phyloP scores from a whole-genome alignment of 2,329 filamentous ascomycete species.

The Cadophora malorum region DNA sequence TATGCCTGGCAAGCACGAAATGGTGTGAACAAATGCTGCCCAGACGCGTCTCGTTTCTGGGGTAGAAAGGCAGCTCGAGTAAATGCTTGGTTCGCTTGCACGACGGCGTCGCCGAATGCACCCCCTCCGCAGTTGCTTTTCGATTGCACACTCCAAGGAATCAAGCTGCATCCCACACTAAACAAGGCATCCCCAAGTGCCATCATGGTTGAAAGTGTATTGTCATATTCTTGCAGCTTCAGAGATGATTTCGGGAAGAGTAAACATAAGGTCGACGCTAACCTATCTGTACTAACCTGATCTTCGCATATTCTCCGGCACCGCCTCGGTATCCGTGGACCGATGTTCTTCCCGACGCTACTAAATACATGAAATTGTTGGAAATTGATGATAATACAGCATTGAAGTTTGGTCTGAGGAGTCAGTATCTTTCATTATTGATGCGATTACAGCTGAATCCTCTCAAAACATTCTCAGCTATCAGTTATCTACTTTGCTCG shows the following conservation, averaged over 20 bases:
- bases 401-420: no score
- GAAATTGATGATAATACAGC: neutral
- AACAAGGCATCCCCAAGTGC: no score
- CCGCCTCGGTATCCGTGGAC: neutral
- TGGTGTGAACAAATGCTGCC: neutral
- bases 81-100: neutral
- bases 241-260: neutral
- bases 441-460: neutral
- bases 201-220: no score
- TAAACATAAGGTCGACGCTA: neutral
- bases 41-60: neutral
- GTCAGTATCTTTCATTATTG: neutral
- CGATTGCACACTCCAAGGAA: no score
- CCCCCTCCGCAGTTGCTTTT: no score
- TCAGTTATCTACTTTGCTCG: neutral
- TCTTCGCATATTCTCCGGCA: neutral
- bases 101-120: neutral
- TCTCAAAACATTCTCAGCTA: neutral
- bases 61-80: neutral
- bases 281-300: neutral
- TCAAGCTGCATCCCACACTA: no score
- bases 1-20: neutral
- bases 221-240: no score
- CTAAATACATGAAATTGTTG: neutral
- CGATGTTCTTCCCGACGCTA: neutral